Base-by-base conservation (phyloP, 2,329 filamentous ascomycete genomes). In the Monascus ruber region DNA sequence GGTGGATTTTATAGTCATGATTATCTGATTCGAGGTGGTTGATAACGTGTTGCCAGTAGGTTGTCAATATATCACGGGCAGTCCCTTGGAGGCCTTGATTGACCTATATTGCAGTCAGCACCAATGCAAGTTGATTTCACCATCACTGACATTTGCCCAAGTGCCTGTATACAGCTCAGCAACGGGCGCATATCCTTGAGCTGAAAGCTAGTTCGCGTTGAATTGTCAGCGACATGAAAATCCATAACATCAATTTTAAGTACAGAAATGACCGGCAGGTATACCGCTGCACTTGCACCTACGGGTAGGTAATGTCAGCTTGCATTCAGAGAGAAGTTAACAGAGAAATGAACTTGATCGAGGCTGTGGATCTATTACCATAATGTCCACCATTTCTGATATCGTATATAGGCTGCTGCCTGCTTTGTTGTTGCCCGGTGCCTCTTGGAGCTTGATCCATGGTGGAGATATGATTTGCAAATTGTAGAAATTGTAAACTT, bases 1-100 rank as follows among this genome's bases (percentile, higher is more conserved):
- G 91, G 62, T 98, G 91, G 41, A 96, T 77, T 67, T 98, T 98
- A 74, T 96, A 98, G 65, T 98, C 91, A 63, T 98, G 91, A 36
- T 83, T 86, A 54, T 96, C 91, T 43, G 77, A 85, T 67, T 98
- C 91, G 42, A 98, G 78, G 61, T 94, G 87, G 50, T 83, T 89
- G 68, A 98, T 94, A 46, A 88, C 91, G 58, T 98, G 89, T 64
- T 98, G 91, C 91, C 91, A 98, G 69, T 98, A 98, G 5, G 89
- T 95, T 33, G 93, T 95, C 53, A 98, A 73, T 55, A 96, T 95
- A 62, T 98, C 91, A 61, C 94, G 89, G 64, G 95, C 94, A 46
- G 83, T 83, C 45, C 87, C 88, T 42, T 81, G 84, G 35, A 98
- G 74, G 36, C 91, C 91, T 74, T 98, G 91, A 58, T 94, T 94